Evolutionary conservation across 768 basidiomycete genomes (phyloP).

Genomic region (Pholiota microspora): DNA sequence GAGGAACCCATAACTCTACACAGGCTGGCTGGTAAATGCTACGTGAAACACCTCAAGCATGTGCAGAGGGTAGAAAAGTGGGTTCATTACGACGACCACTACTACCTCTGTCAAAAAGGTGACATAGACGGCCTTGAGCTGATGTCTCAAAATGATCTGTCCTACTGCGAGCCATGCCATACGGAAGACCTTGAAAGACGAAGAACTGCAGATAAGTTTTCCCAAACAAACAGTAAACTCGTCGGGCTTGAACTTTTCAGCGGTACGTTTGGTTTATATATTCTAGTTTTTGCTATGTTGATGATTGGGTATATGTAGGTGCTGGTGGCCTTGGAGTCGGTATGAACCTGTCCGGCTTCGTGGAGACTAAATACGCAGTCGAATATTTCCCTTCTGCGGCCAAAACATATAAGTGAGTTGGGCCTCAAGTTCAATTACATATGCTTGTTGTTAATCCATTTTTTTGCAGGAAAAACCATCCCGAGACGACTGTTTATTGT

Average conservation of each 20-base stretch:
- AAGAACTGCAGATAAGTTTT: conserved; percentile 29
- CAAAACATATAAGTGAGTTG: conserved; percentile 59
- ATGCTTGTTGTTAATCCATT: not conserved
- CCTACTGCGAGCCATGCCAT: conserved; percentile 39
- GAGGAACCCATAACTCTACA: conserved; percentile 28
- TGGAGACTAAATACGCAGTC: conserved; percentile 67
- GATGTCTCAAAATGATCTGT: conserved; percentile 25
- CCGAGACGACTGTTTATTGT: conserved; percentile 57
- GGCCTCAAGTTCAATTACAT: conserved; percentile 14
- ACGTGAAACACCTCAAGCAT: conserved; percentile 38
- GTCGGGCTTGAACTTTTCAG: conserved; percentile 67
- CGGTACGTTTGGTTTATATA: conserved; percentile 40
- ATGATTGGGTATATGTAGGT: conserved; percentile 48
- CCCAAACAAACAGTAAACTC: conserved; percentile 41
- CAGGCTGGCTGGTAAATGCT: conserved; percentile 54
- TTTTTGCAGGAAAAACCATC: conserved; percentile 56
- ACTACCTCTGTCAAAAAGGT: conserved; percentile 42
- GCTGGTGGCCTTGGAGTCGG: conserved; percentile 76
- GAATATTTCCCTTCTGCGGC: conserved; percentile 67
- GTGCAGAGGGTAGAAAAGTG: conserved; percentile 39
- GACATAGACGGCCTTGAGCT: conserved; percentile 15
- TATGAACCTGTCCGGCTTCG: conserved; percentile 56
- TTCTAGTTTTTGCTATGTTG: too few relatives aligned
- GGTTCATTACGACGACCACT: conserved; percentile 58
- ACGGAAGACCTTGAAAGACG: conserved; percentile 25